These are phyloP conservation scores for Candida anutae DNA, from an alignment of 1,139 yeast species.

Conservation along the genomic window DNA sequence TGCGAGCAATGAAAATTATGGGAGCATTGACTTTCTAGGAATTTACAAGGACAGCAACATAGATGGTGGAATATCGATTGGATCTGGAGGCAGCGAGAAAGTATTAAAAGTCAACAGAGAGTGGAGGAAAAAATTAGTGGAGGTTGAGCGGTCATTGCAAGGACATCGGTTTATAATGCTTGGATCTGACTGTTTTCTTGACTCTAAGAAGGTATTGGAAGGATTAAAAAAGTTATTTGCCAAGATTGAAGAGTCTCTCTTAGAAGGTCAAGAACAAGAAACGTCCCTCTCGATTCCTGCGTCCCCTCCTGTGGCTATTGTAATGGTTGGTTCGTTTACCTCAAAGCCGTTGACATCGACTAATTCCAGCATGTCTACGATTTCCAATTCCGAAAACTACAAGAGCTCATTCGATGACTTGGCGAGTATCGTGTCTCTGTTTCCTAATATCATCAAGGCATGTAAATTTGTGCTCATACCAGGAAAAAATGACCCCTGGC, in stretches of 20 bases:
- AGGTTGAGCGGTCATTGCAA: slow-evolving; percentile 47
- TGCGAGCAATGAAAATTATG: slow-evolving; percentile 58
- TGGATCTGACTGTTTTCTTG: slow-evolving; percentile 69
- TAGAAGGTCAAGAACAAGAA: slow-evolving; percentile 20
- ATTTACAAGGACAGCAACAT: slow-evolving; percentile 36
- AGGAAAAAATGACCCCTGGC: slow-evolving; percentile 94
- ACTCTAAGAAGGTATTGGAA: slow-evolving; percentile 41
- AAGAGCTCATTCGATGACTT: slow-evolving; percentile 68
- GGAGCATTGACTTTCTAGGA: slow-evolving; percentile 74
- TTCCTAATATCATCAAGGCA: slow-evolving; percentile 22
- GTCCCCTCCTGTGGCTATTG: slow-evolving; percentile 46
- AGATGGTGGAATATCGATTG: slow-evolving; percentile 10
- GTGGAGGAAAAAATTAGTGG: slow-evolving; percentile 46
- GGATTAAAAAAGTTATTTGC: slow-evolving; percentile 55
- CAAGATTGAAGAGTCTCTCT: slow-evolving; percentile 34
- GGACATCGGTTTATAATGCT: slow-evolving; percentile 58
- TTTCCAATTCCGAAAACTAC: slow-evolving; percentile 46
- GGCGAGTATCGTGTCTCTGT: slow-evolving; percentile 43
- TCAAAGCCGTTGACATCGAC: slow-evolving; percentile 53
- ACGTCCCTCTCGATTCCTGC: slow-evolving; percentile 27
- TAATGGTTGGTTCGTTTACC: slow-evolving; percentile 51
- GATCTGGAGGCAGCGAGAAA: slow-evolving; percentile 14
- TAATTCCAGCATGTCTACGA: slow-evolving; percentile 30
- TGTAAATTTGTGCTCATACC: slow-evolving; percentile 64
- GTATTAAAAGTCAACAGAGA: slow-evolving; percentile 49